These are phyloP conservation scores for Allantophomopsis cytisporea DNA, from an alignment of 2,329 filamentous ascomycete species.

Conservation along the genomic window DNA sequence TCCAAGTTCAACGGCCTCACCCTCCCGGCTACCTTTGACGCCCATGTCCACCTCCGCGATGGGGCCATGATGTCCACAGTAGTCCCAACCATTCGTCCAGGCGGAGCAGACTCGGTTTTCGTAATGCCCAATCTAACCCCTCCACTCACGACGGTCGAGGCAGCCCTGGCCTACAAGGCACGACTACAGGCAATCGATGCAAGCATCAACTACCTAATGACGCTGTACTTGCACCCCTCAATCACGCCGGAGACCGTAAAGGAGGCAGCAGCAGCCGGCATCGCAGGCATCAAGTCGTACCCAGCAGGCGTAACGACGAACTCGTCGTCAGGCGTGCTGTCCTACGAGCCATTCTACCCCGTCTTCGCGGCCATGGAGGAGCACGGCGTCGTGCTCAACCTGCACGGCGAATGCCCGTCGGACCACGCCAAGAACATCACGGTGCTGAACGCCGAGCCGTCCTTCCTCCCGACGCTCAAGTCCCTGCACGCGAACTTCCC, in stretches of 20 bases:
- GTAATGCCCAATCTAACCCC: slow-evolving; percentile 53
- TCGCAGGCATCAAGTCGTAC: slow-evolving; percentile 15
- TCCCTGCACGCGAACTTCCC: slow-evolving; percentile 67
- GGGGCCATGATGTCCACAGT: slow-evolving; percentile 48
- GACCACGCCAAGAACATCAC: slow-evolving; percentile 27
- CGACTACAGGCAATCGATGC: slow-evolving; percentile 45
- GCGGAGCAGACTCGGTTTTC: slow-evolving; percentile 46
- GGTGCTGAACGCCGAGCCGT: slow-evolving; percentile 55
- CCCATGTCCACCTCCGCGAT: slow-evolving; percentile 53
- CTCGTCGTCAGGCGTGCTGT: slow-evolving; percentile 54
- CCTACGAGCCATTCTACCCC: slow-evolving; percentile 57
- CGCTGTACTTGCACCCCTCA: slow-evolving; percentile 32
- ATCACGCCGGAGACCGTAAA: slow-evolving; percentile 14
- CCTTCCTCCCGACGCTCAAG: slow-evolving; percentile 69
- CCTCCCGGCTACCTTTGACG: slow-evolving; percentile 50
- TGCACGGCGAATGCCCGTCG: slow-evolving; percentile 74
- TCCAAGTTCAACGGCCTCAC: slow-evolving; percentile 23
- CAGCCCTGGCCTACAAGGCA: slow-evolving; percentile 53
- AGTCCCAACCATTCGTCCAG: slow-evolving; percentile 37
- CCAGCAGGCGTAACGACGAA: slow-evolving; percentile 41
- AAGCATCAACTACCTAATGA: slow-evolving; percentile 59
- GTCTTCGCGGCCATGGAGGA: slow-evolving; percentile 86
- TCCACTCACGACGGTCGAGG: slow-evolving; percentile 43
- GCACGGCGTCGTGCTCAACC: slow-evolving; percentile 70
- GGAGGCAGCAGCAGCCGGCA: slow-evolving; percentile 13